Evolutionary conservation across 139 green algal species (phyloP), one percentile per base, ranked within the genome.

Genomic region (Micromonas pusilla): DNA sequence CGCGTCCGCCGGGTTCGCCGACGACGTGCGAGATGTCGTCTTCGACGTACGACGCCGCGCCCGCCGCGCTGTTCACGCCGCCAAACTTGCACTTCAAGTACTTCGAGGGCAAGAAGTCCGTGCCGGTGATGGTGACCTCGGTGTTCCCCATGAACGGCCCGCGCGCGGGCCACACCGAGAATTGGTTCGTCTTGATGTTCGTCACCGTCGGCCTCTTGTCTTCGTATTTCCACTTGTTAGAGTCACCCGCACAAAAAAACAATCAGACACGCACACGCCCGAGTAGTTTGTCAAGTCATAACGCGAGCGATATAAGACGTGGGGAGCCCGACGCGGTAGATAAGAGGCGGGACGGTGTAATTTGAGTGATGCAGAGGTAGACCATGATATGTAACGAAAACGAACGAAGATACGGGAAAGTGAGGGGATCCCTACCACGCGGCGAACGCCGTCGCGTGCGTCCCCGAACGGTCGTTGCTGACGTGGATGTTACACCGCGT

Each of bases 11-110:
- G 6, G 23, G 31, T 38, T 72, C 57, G 20, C 73, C 73, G 21
- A 79, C 73, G 57, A 79, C 28, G 32, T 79, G 73, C 25, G 73
- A 72, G 30, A 62, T 28, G 32, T 79, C 73, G 16, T 52, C 32
- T 16, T 65, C 20, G 2, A 52, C 72, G 0, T 37, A 78, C 9
- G 66, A 9, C 16, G 19, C 28, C 5, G 3, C 21, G 3, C 20
- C 30, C 21, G 28, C 52, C 52, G 28, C 45, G 25, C 20, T 65
- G 21, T 26, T 52, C 3, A 66, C 28, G 3, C 73, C 73, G 16
- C 73, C 73, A 26, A 79, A 79, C 23, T 52, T 67, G 57, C 73
- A 79, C 30, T 72, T 79, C 54, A 79, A 28, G 62, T 79, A 79
- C 36, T 60, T 72, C 23, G 26, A 63, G 3, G 73, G 73, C 3